Evolutionary conservation across 2,329 filamentous ascomycete genomes (phyloP).

Genomic region (Botrytis byssoidea): DNA sequence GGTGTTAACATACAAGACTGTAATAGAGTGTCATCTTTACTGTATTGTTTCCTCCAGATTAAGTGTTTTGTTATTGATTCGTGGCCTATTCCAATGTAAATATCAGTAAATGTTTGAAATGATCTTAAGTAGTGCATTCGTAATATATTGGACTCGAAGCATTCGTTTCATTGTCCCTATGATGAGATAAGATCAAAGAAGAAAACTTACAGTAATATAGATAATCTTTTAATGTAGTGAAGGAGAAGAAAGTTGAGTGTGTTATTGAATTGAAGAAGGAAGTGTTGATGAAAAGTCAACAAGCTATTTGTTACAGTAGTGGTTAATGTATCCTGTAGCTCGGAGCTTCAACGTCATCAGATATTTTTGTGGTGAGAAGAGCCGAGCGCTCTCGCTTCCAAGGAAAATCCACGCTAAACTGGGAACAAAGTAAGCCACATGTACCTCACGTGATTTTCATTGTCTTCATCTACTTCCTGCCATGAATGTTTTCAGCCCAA

Average conservation of each 20-base stretch:
- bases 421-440: neutral
- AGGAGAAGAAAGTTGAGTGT: neutral
- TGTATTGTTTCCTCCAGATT: slow-evolving; percentile 22
- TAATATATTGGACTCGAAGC: neutral
- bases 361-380: slow-evolving; percentile 6
- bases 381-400: slow-evolving; percentile 17
- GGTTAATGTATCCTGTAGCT: slow-evolving; percentile 19
- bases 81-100: slow-evolving; percentile 29
- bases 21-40: slow-evolving; percentile 52
- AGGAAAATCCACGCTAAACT: slow-evolving; percentile 21
- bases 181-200: neutral
- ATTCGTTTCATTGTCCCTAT: too few species aligned
- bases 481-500: neutral
- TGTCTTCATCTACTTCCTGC: neutral
- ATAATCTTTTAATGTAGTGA: neutral
- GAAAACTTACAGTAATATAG: slow-evolving; percentile 11
- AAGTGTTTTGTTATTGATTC: slow-evolving; percentile 22
- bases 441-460: neutral
- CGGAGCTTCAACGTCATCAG: slow-evolving; percentile 28
- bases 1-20: slow-evolving; percentile 44
- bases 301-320: slow-evolving; percentile 6
- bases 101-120: slow-evolving; percentile 14
- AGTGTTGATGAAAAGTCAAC: slow-evolving; percentile 15
- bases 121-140: neutral
- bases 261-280: neutral